Percentiles rank a stretch among this genome's conserved stretches.
These are phyloP conservation scores for Fusarium sp. DNA, from an alignment of 2,329 filamentous ascomycete genomes.

Conservation along the genomic window DNA sequence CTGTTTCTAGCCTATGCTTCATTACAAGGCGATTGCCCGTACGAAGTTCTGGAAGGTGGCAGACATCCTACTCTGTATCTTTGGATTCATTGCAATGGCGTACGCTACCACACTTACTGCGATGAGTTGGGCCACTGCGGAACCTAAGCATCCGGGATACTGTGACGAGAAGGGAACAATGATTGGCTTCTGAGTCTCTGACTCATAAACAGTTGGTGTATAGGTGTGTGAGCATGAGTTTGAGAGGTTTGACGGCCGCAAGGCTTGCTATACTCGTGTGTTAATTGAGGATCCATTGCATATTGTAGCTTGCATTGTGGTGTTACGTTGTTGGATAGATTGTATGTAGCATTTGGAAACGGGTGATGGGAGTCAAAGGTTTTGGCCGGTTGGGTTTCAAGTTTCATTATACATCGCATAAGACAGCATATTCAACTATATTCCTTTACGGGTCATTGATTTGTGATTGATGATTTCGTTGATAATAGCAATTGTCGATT, in stretches of 20 bases:
- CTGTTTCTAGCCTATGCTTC: constrained; percentile 80
- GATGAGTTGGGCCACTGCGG: constrained; percentile 80
- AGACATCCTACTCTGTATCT: constrained; percentile 80
- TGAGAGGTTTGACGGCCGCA: constrained; percentile 14
- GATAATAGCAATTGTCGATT: constrained; percentile 4
- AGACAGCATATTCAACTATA: neutral
- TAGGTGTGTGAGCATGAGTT: neutral
- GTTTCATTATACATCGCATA: neutral
- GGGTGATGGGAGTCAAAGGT: constrained; percentile 25
- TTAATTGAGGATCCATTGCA: constrained; percentile 25
- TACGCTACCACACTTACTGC: constrained; percentile 92
- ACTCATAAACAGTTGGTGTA: neutral
- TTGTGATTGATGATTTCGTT: neutral
- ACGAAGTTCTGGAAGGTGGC: constrained; percentile 72
- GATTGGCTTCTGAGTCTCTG: constrained; percentile 20
- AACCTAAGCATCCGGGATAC: constrained; percentile 60
- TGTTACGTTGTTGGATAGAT: constrained; percentile 37
- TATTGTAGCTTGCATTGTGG: constrained; percentile 35
- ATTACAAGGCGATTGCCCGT: constrained; percentile 82
- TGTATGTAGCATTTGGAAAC: constrained; percentile 32
- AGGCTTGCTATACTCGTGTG: constrained; percentile 14
- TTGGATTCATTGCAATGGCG: constrained; percentile 86
- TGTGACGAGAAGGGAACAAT: constrained; percentile 55
- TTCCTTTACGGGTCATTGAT: neutral
- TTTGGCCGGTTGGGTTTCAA: constrained; percentile 10